Evolutionary conservation across 1,284 basidiomycete genomes (phyloP), one percentile per base, ranked within the genome.

Genomic region (Ganoderma leucocontextum): DNA sequence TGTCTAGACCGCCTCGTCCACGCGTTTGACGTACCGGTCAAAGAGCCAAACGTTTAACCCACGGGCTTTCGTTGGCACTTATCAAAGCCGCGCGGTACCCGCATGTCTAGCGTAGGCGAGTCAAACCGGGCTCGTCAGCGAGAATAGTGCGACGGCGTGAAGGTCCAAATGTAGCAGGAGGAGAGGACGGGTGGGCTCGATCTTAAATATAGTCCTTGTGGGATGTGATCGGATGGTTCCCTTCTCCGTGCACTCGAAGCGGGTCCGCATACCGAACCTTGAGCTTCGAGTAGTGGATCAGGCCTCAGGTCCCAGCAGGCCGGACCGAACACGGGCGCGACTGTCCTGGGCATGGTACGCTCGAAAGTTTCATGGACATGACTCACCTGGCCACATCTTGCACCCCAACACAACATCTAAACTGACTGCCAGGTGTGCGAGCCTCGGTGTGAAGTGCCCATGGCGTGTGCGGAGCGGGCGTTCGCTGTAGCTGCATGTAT

Each of bases 1-100:
- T 53, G 52, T 53, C 52, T 33, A 53, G 29, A 22, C 47, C n/a
- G 49, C 22, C 52, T 29, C n/a, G 25, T 53, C n/a, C 52, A 53
- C 15, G 52, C 52, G 52, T 53, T 25, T 29, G 25, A 53, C 52
- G 15, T 7, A 53, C 52, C 12, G 13, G 12, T 53, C 22, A n/a
- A 15, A 22, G 29, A 53, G 52, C 15, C 52, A 53, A 53, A 53
- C 52, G 52, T 53, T 53, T 53, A 53, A 53, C 25, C 25, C 52
- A 53, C 52, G 52, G 33, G 52, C 52, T 17, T 17, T 53, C 13
- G 52, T 25, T 17, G 25, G 13, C 13, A 53, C 15, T 13, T 33
- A 15, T 49, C 17, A 9, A 12, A n/a, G n/a, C 47, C 47, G n/a
- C 4, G 47, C 47, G n/a, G 47, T 49, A 49, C 2, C 47, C n/a